Evolutionary conservation across 148 eudicot species (phyloP).

Genomic region (Rhododendron griersonianum): DNA sequence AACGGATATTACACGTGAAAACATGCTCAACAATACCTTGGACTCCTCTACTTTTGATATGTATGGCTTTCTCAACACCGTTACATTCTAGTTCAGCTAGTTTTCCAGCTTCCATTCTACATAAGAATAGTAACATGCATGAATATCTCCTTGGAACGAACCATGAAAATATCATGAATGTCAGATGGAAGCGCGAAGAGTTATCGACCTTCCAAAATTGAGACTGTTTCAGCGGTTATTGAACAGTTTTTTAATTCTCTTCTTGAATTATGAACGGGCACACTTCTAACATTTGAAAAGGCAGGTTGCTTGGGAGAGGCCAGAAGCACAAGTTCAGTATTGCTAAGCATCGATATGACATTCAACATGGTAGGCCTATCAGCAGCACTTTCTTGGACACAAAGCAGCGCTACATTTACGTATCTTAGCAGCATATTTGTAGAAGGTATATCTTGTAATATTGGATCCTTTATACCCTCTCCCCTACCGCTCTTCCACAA

Average conservation of each 20-base stretch:
- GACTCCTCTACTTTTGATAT: not conserved
- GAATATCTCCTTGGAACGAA: not conserved
- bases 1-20: not conserved
- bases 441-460: not conserved
- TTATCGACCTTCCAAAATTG: not conserved
- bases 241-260: not conserved
- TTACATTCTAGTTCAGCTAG: not conserved
- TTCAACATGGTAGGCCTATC: conserved; percentile 11
- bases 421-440: not conserved
- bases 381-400: not conserved
- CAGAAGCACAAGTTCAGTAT: not conserved
- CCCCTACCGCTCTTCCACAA: not conserved
- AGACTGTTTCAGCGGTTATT: not conserved
- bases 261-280: not conserved
- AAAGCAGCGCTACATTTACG: conserved; percentile 6
- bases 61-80: not conserved
- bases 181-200: not conserved
- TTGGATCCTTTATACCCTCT: not conserved
- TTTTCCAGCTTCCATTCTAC: not conserved
- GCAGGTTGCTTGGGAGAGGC: not conserved
- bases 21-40: not conserved
- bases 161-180: not conserved
- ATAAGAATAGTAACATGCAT: not conserved
- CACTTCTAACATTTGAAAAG: not conserved
- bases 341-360: not conserved